phyloP scores from a whole-genome alignment of 805 yeast genomes.

The Zygotorulaspora florentina region DNA sequence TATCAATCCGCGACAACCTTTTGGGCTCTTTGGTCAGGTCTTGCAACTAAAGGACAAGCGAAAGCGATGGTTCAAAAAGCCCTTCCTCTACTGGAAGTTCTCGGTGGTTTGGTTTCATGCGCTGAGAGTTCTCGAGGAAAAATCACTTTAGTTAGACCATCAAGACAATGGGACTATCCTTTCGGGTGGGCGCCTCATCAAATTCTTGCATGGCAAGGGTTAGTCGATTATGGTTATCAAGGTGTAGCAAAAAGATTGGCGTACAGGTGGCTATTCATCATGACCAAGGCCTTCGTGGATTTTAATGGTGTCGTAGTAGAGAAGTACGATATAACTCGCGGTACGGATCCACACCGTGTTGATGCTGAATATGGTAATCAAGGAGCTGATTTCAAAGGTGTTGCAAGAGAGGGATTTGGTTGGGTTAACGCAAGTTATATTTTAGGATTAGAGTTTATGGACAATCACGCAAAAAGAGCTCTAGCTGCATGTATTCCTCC shows the following conservation, averaged over 20 bases:
- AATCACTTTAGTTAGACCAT: constrained; percentile 66
- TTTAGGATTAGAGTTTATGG: constrained; percentile 64
- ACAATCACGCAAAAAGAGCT: constrained; percentile 65
- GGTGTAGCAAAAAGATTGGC: constrained; percentile 65
- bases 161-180: constrained; percentile 97
- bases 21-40: constrained; percentile 88
- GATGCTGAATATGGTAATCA: constrained; percentile 97
- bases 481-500: constrained; percentile 79
- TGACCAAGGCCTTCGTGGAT: constrained; percentile 87
- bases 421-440: constrained; percentile 93
- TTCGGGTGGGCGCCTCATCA: constrained; percentile 99
- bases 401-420: constrained; percentile 94
- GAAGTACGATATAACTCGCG: constrained; percentile 84
- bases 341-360: constrained; percentile 82
- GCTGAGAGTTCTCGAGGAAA: constrained; percentile 71
- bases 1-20: constrained; percentile 87
- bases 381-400: constrained; percentile 88
- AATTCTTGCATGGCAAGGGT: constrained; percentile 87
- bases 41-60: constrained; percentile 68
- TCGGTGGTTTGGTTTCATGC: constrained; percentile 88
- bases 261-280: constrained; percentile 84
- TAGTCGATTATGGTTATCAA: constrained; percentile 63
- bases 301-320: constrained; percentile 94
- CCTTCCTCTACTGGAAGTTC: constrained; percentile 67
- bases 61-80: constrained; percentile 50